phyloP scores from a whole-genome alignment of 495 filamentous ascomycete genomes.

The Hyaloscypha finlandica region DNA sequence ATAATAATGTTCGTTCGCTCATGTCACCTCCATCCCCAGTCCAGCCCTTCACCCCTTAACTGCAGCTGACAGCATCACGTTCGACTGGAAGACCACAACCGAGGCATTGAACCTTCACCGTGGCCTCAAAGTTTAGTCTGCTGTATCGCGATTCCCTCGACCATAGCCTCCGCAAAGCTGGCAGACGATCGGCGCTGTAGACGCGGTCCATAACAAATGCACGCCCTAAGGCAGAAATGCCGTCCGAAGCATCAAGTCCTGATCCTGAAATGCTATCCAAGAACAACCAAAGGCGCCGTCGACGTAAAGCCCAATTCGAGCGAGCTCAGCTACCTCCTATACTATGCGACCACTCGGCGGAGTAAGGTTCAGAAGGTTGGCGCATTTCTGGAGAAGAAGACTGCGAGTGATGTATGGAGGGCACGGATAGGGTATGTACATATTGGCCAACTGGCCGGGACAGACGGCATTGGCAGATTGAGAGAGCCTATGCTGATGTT shows the following conservation, averaged over 20 bases:
- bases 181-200: not conserved
- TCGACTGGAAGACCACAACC: not conserved
- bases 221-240: slow-evolving; percentile 58
- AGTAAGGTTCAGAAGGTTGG: slow-evolving; percentile 95
- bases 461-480: not conserved
- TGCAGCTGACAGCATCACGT: too few relatives aligned
- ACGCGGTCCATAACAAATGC: slow-evolving; percentile 41
- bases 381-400: slow-evolving; percentile 86
- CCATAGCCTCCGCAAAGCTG: not conserved
- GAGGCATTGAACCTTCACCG: not conserved
- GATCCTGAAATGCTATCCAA: slow-evolving; percentile 90
- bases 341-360: slow-evolving; percentile 89
- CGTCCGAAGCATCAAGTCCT: slow-evolving; percentile 93
- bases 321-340: slow-evolving; percentile 92
- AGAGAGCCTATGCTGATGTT: slow-evolving; percentile 5
- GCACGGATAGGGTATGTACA: slow-evolving; percentile 72
- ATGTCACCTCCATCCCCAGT: too few relatives aligned
- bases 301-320: slow-evolving; percentile 92
- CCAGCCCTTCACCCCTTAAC: too few relatives aligned
- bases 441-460: not conserved
- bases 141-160: not conserved
- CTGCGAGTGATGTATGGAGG: slow-evolving; percentile 81
- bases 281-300: slow-evolving; percentile 81
- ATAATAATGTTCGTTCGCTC: too few relatives aligned
- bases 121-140: not conserved